Base-by-base conservation (phyloP, 176 grass and related monocot genomes). In the Oryza glumipatula region DNA sequence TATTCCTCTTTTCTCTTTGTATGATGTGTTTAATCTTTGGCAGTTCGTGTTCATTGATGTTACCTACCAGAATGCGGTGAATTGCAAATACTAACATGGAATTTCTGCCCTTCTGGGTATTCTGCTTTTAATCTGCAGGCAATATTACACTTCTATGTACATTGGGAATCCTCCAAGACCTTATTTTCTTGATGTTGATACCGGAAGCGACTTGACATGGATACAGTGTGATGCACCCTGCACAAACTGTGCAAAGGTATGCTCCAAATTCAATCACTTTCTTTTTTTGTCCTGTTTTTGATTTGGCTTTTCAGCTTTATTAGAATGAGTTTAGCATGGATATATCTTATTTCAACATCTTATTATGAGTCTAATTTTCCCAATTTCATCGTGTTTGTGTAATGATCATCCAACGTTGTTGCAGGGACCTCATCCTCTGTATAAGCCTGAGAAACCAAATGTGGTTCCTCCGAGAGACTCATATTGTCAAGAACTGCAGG, bases 161-260 rank as follows among this genome's bases (percentile, higher is more conserved):
- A 86, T 99, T 41, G 96, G 96, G 41, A 99, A 88, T 52, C 89
- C 96, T 73, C 84, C 93, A 3, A 92, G 82, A 68, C 83, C 90
- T 80, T 96, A 94, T 74, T 99, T 89, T 56, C 91, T 99, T 51
- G 91, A 96, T 69, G 72, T 99, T n/a, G 96, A 99, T 74, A 96
- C 91, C 5, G 93, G 91, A 60, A 99, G 91, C 24, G 89, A 89
- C 41, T 56, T 92, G 24, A 91, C 94, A 76, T 99, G 96, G 96
- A 91, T 99, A 52, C 93, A 92, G 39, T 99, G 93, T 43, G 96
- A 96, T 10, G 88, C 86, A 4, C 93, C 96, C 23, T 99, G 91
- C 63, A 21, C 71, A 74, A 99, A 83, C 80, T 99, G 96, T 71
- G 88, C 91, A 82, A 88, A 99, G 93, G 96, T 95, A 91, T 45